Conservation (phyloP, 2,329 filamentous ascomycete genomes). For the Ophiostoma pallidulum region DNA sequence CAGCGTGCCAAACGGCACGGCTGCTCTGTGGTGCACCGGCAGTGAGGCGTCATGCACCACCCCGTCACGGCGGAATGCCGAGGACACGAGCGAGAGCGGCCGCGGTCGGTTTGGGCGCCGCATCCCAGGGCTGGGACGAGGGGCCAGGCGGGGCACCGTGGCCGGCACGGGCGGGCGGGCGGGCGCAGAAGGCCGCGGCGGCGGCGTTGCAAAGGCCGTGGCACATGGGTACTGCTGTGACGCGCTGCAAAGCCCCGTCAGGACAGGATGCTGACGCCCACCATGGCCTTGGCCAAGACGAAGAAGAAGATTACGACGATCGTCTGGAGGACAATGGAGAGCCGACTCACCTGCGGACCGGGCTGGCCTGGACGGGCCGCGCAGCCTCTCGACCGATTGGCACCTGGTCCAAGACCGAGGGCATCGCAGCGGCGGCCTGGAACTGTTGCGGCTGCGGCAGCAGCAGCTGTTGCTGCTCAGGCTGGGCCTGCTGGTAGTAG, state of each 20-base stretch:
- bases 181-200: no score
- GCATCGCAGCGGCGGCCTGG: neutral
- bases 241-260: neutral
- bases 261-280: neutral
- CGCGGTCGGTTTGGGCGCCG: neutral
- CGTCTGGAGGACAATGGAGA: neutral
- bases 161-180: neutral
- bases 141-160: neutral
- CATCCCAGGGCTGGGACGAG: neutral
- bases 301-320: no score
- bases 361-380: neutral
- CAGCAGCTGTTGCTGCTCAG: neutral
- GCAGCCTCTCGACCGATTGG: neutral
- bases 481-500: conserved; percentile 4
- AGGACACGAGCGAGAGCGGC: neutral
- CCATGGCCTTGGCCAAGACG: no score
- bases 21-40: neutral
- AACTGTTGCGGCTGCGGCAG: neutral
- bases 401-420: neutral
- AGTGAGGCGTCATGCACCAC: neutral
- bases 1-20: neutral
- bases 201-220: neutral
- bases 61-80: neutral
- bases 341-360: neutral
- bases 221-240: neutral